A percentile compares a stretch with the other conserved stretches of the same genome.
These are phyloP conservation scores for Pulveroboletus sp. DNA, from an alignment of 768 basidiomycete genomes.

Conservation along the genomic window DNA sequence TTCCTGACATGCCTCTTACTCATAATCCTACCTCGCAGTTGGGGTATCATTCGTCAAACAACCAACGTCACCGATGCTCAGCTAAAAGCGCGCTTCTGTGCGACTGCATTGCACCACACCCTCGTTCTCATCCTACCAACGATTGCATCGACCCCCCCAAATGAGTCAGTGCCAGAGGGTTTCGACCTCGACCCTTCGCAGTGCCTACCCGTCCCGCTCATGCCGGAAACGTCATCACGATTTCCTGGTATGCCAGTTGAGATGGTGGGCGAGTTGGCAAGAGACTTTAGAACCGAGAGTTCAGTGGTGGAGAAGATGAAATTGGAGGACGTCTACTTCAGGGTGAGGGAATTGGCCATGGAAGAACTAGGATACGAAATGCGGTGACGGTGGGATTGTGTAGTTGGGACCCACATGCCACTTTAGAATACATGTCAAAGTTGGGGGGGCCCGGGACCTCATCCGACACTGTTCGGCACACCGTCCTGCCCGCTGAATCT, in stretches of 20 bases:
- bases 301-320: conserved; percentile 49
- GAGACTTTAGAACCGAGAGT: conserved; percentile 62
- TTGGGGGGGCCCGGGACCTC: neutral
- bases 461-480: neutral
- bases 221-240: conserved; percentile 58
- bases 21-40: conserved; percentile 43
- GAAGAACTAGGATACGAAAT: conserved; percentile 41
- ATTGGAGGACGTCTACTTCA: conserved; percentile 56
- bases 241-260: conserved; percentile 73
- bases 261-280: conserved; percentile 51
- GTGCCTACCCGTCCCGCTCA: conserved; percentile 54
- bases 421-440: neutral
- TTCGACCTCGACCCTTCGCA: conserved; percentile 53
- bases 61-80: conserved; percentile 72
- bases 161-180: conserved; percentile 39
- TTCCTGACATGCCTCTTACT: neutral
- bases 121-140: conserved; percentile 45
- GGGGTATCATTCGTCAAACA: conserved; percentile 72
- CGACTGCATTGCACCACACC: conserved; percentile 71
- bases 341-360: conserved; percentile 58
- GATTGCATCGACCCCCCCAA: conserved; percentile 17
- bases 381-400: conserved; percentile 10
- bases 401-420: neutral
- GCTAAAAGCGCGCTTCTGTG: conserved; percentile 62
- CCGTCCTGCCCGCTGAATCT: neutral